These are phyloP conservation scores for Whalleya microplaca DNA, from an alignment of 2,329 filamentous ascomycete genomes.

Conservation along the genomic window DNA sequence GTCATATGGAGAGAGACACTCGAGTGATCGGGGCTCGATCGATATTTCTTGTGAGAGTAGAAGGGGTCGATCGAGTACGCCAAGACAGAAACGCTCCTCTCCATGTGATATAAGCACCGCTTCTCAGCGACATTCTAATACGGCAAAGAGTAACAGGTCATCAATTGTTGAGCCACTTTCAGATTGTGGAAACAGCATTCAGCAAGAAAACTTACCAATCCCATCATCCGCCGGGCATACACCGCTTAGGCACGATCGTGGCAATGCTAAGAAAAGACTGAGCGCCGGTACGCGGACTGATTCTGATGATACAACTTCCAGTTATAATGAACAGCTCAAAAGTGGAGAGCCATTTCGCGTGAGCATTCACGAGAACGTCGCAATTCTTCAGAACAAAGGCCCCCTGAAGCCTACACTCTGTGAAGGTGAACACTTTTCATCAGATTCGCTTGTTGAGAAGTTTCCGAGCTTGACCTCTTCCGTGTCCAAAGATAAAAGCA, in stretches of 20 bases:
- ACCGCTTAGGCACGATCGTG: slow-evolving; percentile 1
- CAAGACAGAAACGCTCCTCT: background rate
- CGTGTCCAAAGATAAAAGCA: background rate
- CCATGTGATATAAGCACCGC: background rate
- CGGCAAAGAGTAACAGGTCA: background rate
- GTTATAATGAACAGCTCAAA: background rate
- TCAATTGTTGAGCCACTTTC: background rate
- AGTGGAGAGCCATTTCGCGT: background rate
- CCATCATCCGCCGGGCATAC: slow-evolving; percentile 1
- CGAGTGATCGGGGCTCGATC: background rate
- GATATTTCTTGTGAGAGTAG: background rate
- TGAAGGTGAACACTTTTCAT: slow-evolving; percentile 5
- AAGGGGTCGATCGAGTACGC: background rate
- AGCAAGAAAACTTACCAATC: background rate
- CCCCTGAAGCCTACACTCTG: slow-evolving; percentile 3
- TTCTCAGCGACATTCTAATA: background rate
- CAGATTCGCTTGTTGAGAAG: background rate
- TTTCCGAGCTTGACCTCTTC: slow-evolving; percentile 14
- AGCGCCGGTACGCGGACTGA: background rate
- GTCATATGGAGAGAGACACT: background rate
- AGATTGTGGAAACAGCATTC: background rate
- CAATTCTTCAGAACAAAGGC: background rate
- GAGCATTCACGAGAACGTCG: slow-evolving; percentile 1
- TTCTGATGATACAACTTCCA: background rate
- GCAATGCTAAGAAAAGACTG: background rate